Base-by-base conservation (phyloP, 1,284 basidiomycete genomes). In the Cystobasidiaceae sp. region DNA sequence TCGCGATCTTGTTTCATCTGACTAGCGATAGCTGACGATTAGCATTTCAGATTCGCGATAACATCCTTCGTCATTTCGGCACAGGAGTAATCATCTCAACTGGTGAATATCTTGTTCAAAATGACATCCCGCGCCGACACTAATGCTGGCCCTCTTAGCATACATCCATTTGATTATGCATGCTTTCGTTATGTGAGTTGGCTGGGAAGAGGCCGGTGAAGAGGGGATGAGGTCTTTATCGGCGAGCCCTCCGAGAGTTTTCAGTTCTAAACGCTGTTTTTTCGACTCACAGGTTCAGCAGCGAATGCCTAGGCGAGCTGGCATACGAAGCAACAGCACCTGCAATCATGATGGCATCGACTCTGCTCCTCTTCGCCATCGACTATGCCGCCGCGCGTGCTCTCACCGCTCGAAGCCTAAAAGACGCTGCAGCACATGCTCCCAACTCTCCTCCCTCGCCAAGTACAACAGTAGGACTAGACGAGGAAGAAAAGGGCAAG, bases 101-200 rank as follows among this genome's bases (percentile, higher is more conserved):
- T 21, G 54, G 54, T 28, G 9, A 19, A 5, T 32, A 1, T 8
- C 2, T 5, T 4, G 30, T 19, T 5, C 37, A n/a, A 17, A 28
- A 28, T 41, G 5, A 19, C 17, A 39, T 6, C 28, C 3, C 17
- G 32, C 43, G 6, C 4, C 4, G 4, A 19, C 4, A n/a, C 39
- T 56, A 25, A 56, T 19, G 17, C 2, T 21, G 7, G n/a, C n/a
- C n/a, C n/a, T n/a, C n/a, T n/a, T n/a, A 0, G 79, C 79, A 0
- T 80, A 80, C 62, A 75, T 76, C 25, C 80, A 81, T 61, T 72
- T 81, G 0, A 72, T 81, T 0, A 77, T 74, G 68, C 78, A 80
- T 68, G 75, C 77, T 1, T 78, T 80, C 64, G 66, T 50, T 45
- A 70, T 71, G 70, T 71, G 51, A 54, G 52, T 19, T 17, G 51